These are phyloP conservation scores for Melaleuca alternifolia DNA, from an alignment of 345 rosid genomes.

Conservation along the genomic window DNA sequence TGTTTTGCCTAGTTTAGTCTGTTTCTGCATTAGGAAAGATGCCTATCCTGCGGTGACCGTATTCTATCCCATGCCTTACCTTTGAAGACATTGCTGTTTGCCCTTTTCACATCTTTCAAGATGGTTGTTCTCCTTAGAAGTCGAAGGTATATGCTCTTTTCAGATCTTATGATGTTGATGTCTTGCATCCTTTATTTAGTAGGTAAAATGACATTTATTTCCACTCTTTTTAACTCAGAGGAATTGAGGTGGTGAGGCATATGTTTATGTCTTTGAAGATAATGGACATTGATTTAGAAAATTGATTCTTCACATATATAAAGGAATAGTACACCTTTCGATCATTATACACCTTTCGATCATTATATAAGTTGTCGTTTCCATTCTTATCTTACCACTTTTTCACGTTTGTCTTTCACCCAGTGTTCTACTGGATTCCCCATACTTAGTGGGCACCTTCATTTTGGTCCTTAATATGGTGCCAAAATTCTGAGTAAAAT, in stretches of 20 bases:
- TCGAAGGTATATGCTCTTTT: neutral
- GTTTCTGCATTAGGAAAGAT: neutral
- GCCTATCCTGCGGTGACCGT: neutral
- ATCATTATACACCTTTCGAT: neutral
- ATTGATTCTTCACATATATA: neutral
- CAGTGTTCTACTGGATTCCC: neutral
- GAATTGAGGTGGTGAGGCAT: neutral
- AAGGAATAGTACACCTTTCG: neutral
- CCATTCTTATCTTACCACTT: neutral
- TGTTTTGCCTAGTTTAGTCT: neutral
- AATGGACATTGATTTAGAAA: neutral
- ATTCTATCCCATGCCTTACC: neutral
- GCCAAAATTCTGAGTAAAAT: neutral
- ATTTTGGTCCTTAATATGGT: neutral
- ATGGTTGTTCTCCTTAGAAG: neutral
- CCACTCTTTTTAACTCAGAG: neutral
- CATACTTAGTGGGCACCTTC: neutral
- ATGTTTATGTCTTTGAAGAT: neutral
- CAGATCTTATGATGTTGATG: neutral
- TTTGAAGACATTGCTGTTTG: neutral
- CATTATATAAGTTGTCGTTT: neutral
- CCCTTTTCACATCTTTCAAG: neutral
- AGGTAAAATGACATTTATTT: neutral
- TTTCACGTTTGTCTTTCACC: neutral
- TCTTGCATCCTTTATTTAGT: neutral